Base-by-base conservation (phyloP, 73 alveolate genomes). In the Paramecium tetraurelia region DNA sequence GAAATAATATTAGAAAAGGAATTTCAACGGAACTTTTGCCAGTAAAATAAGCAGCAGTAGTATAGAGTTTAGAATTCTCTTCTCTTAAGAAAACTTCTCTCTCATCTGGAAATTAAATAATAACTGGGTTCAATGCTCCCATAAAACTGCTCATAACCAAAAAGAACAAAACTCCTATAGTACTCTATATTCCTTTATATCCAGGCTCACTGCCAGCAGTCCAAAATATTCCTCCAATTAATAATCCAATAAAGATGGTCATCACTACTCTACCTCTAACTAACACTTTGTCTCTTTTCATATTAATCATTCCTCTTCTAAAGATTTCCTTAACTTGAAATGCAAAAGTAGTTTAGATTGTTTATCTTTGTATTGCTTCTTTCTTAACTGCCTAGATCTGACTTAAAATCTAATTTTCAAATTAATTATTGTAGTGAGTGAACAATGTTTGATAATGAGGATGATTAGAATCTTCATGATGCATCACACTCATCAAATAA, bases 51-150 rank as follows among this genome's bases (percentile, higher is more conserved):
- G 96, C 92, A 33, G 59, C 53, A 18, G 92, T 72, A 0, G 86
- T 58, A 86, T 95, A 95, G 3, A 85, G 50, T 69, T 93, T 92
- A 7, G 94, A 58, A 16, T 95, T 90, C 16, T 92, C 86, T 43
- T 95, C 98, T 83, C 96, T 93, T 21, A 95, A 85, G 89, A 95
- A 95, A 7, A 95, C 92, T 20, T 92, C 93, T 92, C 98, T 93
- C 40, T 95, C 98, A 40, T 85, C 71, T 22, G 95, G 92, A 77
- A 95, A 92, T 18, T 86, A 58, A 57, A 94, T 22, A 24, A 94
- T 83, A 9, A 88, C 58, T 8, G 89, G 87, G 85, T 53, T 85
- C 11, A 71, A 35, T 20, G 90, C 29, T 57, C 77, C 86, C 95
- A 95, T 88, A 24, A 92, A 72, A 43, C 36, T 33, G 76, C 71